Conservation (phyloP, 805 yeast species). For the Candida andamanensis region DNA sequence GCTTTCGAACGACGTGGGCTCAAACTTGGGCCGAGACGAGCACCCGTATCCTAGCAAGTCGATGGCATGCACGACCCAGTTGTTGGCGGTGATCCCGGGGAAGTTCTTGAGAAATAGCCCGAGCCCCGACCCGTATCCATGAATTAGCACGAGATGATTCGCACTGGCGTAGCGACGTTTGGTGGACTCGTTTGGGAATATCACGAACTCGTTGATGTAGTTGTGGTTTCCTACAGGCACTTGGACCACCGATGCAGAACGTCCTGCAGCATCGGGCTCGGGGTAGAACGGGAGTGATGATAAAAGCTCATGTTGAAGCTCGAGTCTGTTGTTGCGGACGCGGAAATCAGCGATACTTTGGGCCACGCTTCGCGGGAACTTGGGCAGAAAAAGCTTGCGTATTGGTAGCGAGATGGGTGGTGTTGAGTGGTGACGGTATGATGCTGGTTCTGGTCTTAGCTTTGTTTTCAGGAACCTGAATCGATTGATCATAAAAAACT, state of each 20-base stretch:
- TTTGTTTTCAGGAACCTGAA: too few species aligned
- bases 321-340: slow-evolving; percentile 30
- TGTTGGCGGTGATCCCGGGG: slow-evolving; percentile 23
- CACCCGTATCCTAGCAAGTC: slow-evolving; percentile 91
- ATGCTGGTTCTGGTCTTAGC: too few species aligned
- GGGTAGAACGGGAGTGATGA: slow-evolving; percentile 45
- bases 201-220: slow-evolving; percentile 37
- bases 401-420: slow-evolving; percentile 68
- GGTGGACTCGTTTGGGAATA: slow-evolving; percentile 25
- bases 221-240: slow-evolving; percentile 22
- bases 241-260: slow-evolving; percentile 27
- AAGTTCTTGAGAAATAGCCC: slow-evolving; percentile 40
- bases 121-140: slow-evolving; percentile 43
- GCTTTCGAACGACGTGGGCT: slow-evolving; percentile 36
- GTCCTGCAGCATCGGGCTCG: slow-evolving; percentile 21
- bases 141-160: slow-evolving; percentile 40
- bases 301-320: slow-evolving; percentile 44
- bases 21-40: slow-evolving; percentile 67
- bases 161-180: slow-evolving; percentile 13
- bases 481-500: too few species aligned
- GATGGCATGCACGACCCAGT: slow-evolving; percentile 78
- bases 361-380: slow-evolving; percentile 52
- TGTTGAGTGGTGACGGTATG: too few species aligned
- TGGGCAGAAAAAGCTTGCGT: slow-evolving; percentile 44
- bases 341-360: slow-evolving; percentile 53